Evolutionary conservation across 768 basidiomycete species (phyloP).

Genomic region (Suillus brevipes): DNA sequence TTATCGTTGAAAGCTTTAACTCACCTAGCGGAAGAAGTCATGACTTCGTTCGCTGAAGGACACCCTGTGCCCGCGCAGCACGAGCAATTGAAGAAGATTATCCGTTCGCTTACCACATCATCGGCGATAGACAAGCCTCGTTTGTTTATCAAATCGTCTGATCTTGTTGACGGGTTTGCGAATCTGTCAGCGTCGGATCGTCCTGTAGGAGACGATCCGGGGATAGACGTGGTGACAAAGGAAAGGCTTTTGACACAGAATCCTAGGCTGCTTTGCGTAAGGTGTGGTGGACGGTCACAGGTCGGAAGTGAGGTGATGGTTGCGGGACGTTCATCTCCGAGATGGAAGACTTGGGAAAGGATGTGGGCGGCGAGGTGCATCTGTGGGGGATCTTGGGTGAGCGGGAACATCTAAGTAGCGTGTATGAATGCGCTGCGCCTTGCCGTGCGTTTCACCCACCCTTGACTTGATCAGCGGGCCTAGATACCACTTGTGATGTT

Average conservation of each 20-base stretch:
- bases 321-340: constrained; percentile 37
- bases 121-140: constrained; percentile 60
- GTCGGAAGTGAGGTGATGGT: constrained; percentile 33
- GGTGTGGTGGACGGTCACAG: constrained; percentile 64
- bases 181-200: constrained; percentile 40
- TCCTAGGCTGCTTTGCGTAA: constrained; percentile 49
- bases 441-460: not conserved
- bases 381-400: constrained; percentile 68
- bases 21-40: constrained; percentile 48
- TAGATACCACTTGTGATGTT: constrained; percentile 22
- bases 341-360: constrained; percentile 66
- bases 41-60: constrained; percentile 58
- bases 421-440: not conserved
- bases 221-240: constrained; percentile 66
- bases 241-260: constrained; percentile 43
- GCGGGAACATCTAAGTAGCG: constrained; percentile 14
- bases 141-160: constrained; percentile 70
- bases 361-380: constrained; percentile 62
- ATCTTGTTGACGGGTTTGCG: constrained; percentile 65
- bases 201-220: constrained; percentile 40
- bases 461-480: constrained; percentile 4
- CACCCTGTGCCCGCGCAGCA: constrained; percentile 51
- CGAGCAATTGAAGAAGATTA: constrained; percentile 41
- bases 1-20: constrained; percentile 9
- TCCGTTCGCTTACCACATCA: constrained; percentile 48